Evolutionary conservation across 2,329 filamentous ascomycete genomes (phyloP).

Genomic region (Raffaelea albimanens): DNA sequence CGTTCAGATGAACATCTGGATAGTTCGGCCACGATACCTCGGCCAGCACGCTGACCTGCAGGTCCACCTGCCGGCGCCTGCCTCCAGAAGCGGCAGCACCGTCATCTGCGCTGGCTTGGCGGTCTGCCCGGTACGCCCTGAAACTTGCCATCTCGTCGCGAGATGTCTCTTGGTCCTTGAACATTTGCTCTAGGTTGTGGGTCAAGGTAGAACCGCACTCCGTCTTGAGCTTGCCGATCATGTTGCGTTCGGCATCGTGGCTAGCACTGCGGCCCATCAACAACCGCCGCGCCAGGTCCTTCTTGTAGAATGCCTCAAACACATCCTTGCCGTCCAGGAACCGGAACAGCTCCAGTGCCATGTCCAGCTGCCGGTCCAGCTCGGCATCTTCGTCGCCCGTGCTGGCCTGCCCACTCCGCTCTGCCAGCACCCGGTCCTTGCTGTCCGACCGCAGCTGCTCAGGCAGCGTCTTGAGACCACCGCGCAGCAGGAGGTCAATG

Average conservation of each 20-base stretch:
- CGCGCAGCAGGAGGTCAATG: constrained; percentile 79
- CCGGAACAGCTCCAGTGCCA: constrained; percentile 87
- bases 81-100: constrained; percentile 3
- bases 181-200: constrained; percentile 97
- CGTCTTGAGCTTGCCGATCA: constrained; percentile 82
- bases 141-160: constrained; percentile 91
- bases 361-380: constrained; percentile 83
- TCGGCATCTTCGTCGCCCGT: constrained; percentile 84
- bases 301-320: constrained; percentile 99
- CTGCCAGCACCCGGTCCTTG: constrained; percentile 47
- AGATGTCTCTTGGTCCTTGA: constrained; percentile 91
- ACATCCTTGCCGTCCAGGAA: constrained; percentile 97
- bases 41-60: constrained; percentile 85
- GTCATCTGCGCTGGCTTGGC: background rate
- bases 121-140: constrained; percentile 42
- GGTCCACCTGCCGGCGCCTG: constrained; percentile 47
- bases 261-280: constrained; percentile 90
- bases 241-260: constrained; percentile 89
- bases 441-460: constrained; percentile 54
- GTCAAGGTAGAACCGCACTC: constrained; percentile 94
- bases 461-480: constrained; percentile 76
- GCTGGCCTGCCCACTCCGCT: constrained; percentile 53
- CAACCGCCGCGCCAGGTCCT: constrained; percentile 80
- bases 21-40: constrained; percentile 90
- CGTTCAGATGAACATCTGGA: constrained; percentile 49